These are phyloP conservation scores for Globisporangium canariense DNA, from an alignment of 352 stramenopile genomes.

Conservation along the genomic window DNA sequence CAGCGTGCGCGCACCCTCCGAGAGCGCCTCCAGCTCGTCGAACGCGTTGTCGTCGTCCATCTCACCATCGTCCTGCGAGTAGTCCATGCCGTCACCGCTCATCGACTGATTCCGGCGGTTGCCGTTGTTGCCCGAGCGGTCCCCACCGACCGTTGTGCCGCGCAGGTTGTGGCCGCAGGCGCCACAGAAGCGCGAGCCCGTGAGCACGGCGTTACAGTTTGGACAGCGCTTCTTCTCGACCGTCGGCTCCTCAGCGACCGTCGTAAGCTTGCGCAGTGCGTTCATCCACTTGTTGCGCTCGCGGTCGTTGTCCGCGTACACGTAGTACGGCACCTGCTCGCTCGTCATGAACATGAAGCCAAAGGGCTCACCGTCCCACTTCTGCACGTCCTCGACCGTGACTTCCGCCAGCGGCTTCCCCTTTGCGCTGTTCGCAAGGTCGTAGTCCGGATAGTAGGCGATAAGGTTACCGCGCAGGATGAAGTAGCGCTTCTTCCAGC, in stretches of 20 bases:
- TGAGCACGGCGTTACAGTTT: slow-evolving; percentile 83
- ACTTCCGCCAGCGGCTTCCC: slow-evolving; percentile 80
- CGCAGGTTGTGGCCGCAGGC: slow-evolving; percentile 86
- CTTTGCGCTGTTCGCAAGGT: slow-evolving; percentile 79
- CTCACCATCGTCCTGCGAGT: slow-evolving; percentile 55
- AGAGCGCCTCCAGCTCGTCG: slow-evolving; percentile 85
- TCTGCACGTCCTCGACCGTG: slow-evolving; percentile 78
- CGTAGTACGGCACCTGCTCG: slow-evolving; percentile 88
- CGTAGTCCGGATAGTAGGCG: slow-evolving; percentile 85
- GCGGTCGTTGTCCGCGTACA: slow-evolving; percentile 86
- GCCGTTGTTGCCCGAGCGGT: slow-evolving; percentile 23
- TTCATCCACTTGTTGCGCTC: slow-evolving; percentile 89
- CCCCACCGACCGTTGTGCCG: slow-evolving; percentile 64
- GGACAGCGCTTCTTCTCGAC: slow-evolving; percentile 81
- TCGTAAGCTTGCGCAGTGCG: slow-evolving; percentile 73
- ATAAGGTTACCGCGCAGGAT: slow-evolving; percentile 75
- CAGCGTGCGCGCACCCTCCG: slow-evolving; percentile 79
- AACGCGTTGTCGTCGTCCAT: slow-evolving; percentile 84
- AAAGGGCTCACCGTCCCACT: slow-evolving; percentile 83
- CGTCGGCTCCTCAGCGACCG: slow-evolving; percentile 65
- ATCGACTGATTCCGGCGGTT: slow-evolving; percentile 18
- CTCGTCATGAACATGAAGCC: slow-evolving; percentile 90
- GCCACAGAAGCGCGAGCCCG: slow-evolving; percentile 83
- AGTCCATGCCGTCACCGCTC: slow-evolving; percentile 31
- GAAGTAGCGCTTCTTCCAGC: slow-evolving; percentile 90